phyloP scores from a whole-genome alignment of 192 early-diverging fungal genomes.

The Linderina pennispora region DNA sequence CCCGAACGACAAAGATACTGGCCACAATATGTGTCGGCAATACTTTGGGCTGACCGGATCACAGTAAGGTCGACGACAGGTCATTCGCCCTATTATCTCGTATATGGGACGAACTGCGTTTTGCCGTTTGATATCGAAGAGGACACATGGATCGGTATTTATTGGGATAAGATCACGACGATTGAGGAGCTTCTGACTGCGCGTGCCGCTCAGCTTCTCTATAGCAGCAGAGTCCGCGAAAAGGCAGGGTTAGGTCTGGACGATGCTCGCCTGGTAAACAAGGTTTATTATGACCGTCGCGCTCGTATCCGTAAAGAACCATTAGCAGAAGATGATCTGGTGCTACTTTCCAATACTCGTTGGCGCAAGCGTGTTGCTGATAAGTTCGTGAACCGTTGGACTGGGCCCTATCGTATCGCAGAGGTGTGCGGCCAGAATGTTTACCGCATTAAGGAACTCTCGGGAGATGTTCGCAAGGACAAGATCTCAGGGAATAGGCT shows the following conservation, averaged over 20 bases:
- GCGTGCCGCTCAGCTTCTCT: slow-evolving; percentile 1
- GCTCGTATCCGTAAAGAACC: background rate
- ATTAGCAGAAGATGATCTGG: background rate
- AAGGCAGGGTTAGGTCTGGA: slow-evolving; percentile 1
- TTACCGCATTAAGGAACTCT: background rate
- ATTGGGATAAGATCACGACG: background rate
- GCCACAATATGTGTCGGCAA: background rate
- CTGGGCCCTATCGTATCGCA: background rate
- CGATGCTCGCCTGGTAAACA: background rate
- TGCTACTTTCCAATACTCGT: background rate
- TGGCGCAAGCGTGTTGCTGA: background rate
- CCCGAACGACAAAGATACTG: background rate
- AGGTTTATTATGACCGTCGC: background rate
- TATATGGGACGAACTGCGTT: slow-evolving; percentile 4
- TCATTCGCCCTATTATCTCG: background rate
- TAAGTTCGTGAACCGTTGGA: slow-evolving; percentile 2
- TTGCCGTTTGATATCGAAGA: slow-evolving; percentile 1
- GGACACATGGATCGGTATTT: background rate
- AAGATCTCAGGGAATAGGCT: background rate
- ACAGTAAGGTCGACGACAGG: slow-evolving; percentile 1
- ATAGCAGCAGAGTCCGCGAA: background rate
- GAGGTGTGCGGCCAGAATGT: background rate
- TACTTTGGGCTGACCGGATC: slow-evolving; percentile 4
- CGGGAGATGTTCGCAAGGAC: background rate
- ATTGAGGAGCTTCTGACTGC: background rate